Conservation (phyloP, 495 filamentous ascomycete genomes). For the Trichoderma virens region DNA sequence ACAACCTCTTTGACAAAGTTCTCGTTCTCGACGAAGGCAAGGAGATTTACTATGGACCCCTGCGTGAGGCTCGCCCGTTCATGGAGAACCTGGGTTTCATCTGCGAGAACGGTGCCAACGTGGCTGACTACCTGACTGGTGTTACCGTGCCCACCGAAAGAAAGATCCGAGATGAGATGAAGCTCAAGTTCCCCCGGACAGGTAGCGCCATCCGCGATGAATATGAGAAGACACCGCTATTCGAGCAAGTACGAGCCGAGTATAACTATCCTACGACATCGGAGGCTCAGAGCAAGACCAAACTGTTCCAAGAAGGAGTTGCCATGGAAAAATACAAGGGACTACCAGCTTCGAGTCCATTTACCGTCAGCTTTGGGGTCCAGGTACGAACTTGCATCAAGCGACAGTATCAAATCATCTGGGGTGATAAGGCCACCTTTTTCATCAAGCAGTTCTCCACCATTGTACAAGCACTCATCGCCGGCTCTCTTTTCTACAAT, state of each 20-base stretch:
- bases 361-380: slow-evolving; percentile 49
- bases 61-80: slow-evolving; percentile 49
- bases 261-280: slow-evolving; percentile 43
- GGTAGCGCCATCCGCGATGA: slow-evolving; percentile 30
- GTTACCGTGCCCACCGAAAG: slow-evolving; percentile 64
- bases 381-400: slow-evolving; percentile 50
- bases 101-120: slow-evolving; percentile 9
- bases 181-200: slow-evolving; percentile 42
- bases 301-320: slow-evolving; percentile 42
- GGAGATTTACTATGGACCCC: slow-evolving; percentile 59
- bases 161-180: slow-evolving; percentile 50
- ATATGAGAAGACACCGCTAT: slow-evolving; percentile 35
- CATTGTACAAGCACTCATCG: slow-evolving; percentile 61
- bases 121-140: slow-evolving; percentile 64
- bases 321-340: slow-evolving; percentile 37
- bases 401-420: slow-evolving; percentile 51
- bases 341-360: slow-evolving; percentile 36
- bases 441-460: slow-evolving; percentile 51
- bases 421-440: slow-evolving; percentile 53
- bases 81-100: slow-evolving; percentile 48
- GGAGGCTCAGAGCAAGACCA: slow-evolving; percentile 33
- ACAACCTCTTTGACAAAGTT: slow-evolving; percentile 64
- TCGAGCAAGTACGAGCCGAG: slow-evolving; percentile 32
- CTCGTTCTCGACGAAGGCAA: slow-evolving; percentile 58
- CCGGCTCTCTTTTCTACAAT: slow-evolving; percentile 71